Conservation (phyloP, 2,329 filamentous ascomycete genomes). For the Periconia digitata region DNA sequence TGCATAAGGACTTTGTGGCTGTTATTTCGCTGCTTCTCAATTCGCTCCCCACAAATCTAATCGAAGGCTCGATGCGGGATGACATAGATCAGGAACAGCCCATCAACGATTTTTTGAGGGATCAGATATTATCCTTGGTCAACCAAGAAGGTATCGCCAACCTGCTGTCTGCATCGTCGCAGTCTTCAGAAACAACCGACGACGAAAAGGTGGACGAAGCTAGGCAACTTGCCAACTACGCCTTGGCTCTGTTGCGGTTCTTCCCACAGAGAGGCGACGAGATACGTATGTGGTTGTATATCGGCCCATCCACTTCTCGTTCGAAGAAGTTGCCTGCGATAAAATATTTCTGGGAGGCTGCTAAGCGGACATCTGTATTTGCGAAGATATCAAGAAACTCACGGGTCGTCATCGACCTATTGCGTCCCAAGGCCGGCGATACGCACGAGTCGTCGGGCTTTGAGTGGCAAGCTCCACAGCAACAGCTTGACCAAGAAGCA, state of each 20-base stretch:
- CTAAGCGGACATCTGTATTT: slow-evolving; percentile 60
- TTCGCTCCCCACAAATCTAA: slow-evolving; percentile 58
- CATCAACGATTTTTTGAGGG: slow-evolving; percentile 57
- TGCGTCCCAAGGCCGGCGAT: slow-evolving; percentile 49
- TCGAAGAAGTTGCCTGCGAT: slow-evolving; percentile 62
- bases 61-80: slow-evolving; percentile 49
- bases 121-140: slow-evolving; percentile 70
- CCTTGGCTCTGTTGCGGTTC: slow-evolving; percentile 79
- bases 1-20: slow-evolving; percentile 57
- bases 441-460: slow-evolving; percentile 7
- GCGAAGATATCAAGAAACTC: slow-evolving; percentile 59
- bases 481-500: slow-evolving; percentile 35
- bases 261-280: slow-evolving; percentile 83
- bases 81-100: slow-evolving; percentile 19
- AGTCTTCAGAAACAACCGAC: slow-evolving; percentile 38
- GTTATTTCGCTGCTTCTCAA: slow-evolving; percentile 60
- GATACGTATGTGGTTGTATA: slow-evolving; percentile 90
- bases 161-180: slow-evolving; percentile 53
- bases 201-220: slow-evolving; percentile 58
- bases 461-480: slow-evolving; percentile 38
- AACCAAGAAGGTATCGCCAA: slow-evolving; percentile 73
- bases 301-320: slow-evolving; percentile 63
- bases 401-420: slow-evolving; percentile 58
- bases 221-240: slow-evolving; percentile 79
- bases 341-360: slow-evolving; percentile 81